Evolutionary conservation across 257 asterid species (phyloP).

Genomic region (Salvia miltiorrhiza): DNA sequence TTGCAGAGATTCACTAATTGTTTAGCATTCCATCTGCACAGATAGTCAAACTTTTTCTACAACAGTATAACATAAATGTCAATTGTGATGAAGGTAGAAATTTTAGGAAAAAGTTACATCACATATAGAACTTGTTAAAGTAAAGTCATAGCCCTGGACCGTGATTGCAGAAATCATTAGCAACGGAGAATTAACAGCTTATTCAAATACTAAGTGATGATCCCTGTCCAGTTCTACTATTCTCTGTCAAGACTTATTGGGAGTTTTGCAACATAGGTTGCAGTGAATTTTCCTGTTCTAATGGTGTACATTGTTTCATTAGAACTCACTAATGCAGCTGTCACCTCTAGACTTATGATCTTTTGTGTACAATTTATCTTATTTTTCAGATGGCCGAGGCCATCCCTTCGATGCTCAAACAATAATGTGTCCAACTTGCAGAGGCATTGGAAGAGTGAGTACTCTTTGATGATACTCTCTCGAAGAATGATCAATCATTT

Average conservation of each 20-base stretch:
- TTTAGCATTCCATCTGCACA: too few species aligned
- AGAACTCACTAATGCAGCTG: slow-evolving; percentile 13
- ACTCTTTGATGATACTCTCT: slow-evolving; percentile 1
- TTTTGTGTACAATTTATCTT: slow-evolving; percentile 20
- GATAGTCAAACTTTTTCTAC: not conserved
- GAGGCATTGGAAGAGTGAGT: slow-evolving; percentile 85
- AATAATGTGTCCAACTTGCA: slow-evolving; percentile 65
- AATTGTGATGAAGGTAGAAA: not conserved
- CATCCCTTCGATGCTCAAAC: slow-evolving; percentile 62
- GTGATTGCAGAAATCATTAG: not conserved
- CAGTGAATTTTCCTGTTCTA: not conserved
- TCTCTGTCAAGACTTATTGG: not conserved
- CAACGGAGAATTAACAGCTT: not conserved
- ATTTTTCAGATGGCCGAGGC: slow-evolving; percentile 74
- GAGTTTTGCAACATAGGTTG: not conserved
- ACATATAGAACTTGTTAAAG: not conserved
- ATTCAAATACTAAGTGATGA: slow-evolving; percentile 4
- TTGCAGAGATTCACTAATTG: not conserved
- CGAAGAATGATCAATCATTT: not conserved
- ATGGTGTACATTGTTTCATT: not conserved
- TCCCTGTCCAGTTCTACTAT: not conserved
- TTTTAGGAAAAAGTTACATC: not conserved
- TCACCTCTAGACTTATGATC: slow-evolving; percentile 6
- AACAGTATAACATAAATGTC: not conserved
- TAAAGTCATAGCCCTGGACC: not conserved